These are phyloP conservation scores for Hypomyces rosellus DNA, from an alignment of 2,329 filamentous ascomycete species.

Conservation along the genomic window DNA sequence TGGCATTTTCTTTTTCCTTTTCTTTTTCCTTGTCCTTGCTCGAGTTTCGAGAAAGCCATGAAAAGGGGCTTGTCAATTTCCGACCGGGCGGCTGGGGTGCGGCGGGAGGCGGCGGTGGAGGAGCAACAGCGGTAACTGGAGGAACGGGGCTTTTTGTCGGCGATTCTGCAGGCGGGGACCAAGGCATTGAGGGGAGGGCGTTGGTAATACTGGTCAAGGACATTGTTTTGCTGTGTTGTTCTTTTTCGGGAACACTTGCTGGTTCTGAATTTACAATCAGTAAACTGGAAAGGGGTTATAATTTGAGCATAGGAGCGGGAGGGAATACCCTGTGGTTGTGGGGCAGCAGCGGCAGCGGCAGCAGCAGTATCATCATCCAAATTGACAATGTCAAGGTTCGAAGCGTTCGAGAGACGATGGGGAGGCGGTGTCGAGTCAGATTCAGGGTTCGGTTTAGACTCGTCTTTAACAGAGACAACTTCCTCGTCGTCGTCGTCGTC, in stretches of 20 bases:
- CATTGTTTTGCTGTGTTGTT: constrained; percentile 47
- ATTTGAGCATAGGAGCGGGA: neutral
- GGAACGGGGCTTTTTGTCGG: constrained; percentile 39
- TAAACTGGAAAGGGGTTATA: neutral
- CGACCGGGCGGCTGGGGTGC: constrained; percentile 39
- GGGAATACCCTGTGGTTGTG: constrained; percentile 28
- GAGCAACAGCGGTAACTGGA: constrained; percentile 26
- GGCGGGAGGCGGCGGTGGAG: constrained; percentile 25
- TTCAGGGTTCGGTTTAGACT: constrained; percentile 16
- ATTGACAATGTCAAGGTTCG: constrained; percentile 56
- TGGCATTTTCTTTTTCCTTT: constrained; percentile 32
- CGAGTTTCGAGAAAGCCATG: constrained; percentile 69
- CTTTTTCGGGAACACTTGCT: constrained; percentile 29
- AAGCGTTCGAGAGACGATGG: constrained; percentile 40
- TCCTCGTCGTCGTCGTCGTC: constrained; percentile 10
- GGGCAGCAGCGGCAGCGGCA: constrained; percentile 14
- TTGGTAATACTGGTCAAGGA: constrained; percentile 66
- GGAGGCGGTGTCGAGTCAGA: constrained; percentile 35
- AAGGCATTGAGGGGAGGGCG: constrained; percentile 65
- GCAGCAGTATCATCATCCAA: constrained; percentile 52
- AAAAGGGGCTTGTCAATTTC: constrained; percentile 83
- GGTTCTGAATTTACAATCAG: constrained; percentile 20
- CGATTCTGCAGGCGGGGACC: constrained; percentile 54
- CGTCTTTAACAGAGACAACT: constrained; percentile 14
- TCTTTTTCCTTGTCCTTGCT: constrained; percentile 45